Evolutionary conservation across 306 rosid species (phyloP), one percentile per base, ranked within the genome.

Genomic region (Prunus campanulata): DNA sequence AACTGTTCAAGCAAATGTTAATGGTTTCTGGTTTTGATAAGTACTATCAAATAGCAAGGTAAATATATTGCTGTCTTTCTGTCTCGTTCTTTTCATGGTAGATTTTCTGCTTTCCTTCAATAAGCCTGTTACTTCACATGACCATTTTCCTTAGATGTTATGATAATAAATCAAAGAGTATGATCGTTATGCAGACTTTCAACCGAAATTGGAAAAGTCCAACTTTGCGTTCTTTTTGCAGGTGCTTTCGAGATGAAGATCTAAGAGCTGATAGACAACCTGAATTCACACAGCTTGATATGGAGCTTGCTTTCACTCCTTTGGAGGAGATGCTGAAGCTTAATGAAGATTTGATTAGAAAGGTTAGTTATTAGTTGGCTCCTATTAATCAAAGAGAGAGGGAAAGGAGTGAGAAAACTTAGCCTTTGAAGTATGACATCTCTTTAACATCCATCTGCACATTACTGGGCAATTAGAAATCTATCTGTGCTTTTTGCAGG

Each of bases 201-300:
- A 54, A 50, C 50, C 0, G 29, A 30, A 50, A 57, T 32, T 39
- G 18, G 73, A 65, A 60, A 52, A 57, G 74, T 19, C 7, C 25
- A 59, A 18, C 3, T 9, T 54, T 70, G 7, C 24, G 13, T 72
- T 46, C 73, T 77, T 75, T 74, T 52, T 80, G 71, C 76, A 92
- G 98, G 79, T 95, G 97, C 83, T 95, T 95, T 67, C 91, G 97
- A n/a, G 97, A 95, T 86, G 98, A 95, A 89, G 97, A 95, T 85
- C 83, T 92, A 68, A 85, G 98, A 85, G 97, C 98, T 65, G 98
- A 95, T 69, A 88, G 98, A 80, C 97, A 95, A 73, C 98, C 98
- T 27, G 98, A 95, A 79, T 95, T 95, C 85, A 95, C 97, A 16
- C 98, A 92, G 84, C 92, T 95, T 59, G 99, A 95, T 90, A 90